Conservation (phyloP, 2,329 filamentous ascomycete genomes). For the Verticillium tricorpus region DNA sequence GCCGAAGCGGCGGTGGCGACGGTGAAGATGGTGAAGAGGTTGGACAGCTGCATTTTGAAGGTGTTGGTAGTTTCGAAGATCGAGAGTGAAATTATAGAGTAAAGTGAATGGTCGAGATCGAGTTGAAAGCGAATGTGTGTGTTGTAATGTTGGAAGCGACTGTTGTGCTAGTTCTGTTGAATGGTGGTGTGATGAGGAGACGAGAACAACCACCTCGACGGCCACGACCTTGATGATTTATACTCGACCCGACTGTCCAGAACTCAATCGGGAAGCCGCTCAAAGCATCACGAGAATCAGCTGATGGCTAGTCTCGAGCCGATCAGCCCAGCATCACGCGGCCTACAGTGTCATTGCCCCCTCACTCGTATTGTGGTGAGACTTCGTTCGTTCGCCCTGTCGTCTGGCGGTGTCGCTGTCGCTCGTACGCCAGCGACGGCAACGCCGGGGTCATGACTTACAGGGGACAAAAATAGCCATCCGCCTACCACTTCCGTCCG, state of each 20-base stretch:
- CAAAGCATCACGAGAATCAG: neutral
- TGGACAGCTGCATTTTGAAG: slow-evolving; percentile 39
- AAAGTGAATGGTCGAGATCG: neutral
- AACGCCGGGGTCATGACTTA: neutral
- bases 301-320: neutral
- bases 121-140: neutral
- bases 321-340: neutral
- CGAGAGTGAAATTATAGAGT: neutral
- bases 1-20: slow-evolving; percentile 31
- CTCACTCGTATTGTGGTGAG: neutral
- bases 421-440: neutral
- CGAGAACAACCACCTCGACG: neutral
- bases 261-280: neutral
- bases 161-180: neutral
- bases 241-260: neutral
- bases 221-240: neutral
- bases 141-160: neutral
- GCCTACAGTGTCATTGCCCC: neutral
- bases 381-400: neutral
- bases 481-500: neutral
- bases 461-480: neutral
- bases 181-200: neutral
- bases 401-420: neutral
- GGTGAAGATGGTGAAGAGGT: slow-evolving; percentile 33
- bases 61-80: slow-evolving; percentile 8